phyloP scores from a whole-genome alignment of 352 stramenopile species.

The Phytopythium chamaehyphon region DNA sequence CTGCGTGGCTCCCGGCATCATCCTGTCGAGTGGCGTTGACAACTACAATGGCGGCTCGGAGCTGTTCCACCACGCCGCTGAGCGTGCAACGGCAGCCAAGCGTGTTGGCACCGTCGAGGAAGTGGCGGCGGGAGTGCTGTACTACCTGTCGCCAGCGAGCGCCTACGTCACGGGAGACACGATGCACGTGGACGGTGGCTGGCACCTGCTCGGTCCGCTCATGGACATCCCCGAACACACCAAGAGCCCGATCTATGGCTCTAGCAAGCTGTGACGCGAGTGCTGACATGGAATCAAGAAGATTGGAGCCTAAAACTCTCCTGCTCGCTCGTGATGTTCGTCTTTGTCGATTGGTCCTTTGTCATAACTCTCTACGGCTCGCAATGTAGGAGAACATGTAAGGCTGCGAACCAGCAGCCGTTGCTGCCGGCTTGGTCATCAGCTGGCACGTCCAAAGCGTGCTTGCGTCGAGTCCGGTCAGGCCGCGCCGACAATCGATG shows the following conservation, averaged over 20 bases:
- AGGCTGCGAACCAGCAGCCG: no score
- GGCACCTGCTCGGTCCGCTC: slow-evolving; percentile 52
- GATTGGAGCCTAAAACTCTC: no score
- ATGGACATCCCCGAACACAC: slow-evolving; percentile 75
- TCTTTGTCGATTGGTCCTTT: no score
- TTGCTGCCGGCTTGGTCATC: no score
- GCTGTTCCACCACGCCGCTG: slow-evolving; percentile 79
- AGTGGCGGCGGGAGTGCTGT: slow-evolving; percentile 74
- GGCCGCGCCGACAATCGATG: no score
- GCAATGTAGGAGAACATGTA: no score
- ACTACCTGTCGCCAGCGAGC: slow-evolving; percentile 85
- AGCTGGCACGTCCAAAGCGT: no score
- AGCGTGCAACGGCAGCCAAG: slow-evolving; percentile 78
- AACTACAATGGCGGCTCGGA: slow-evolving; percentile 91
- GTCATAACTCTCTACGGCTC: no score
- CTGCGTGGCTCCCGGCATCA: slow-evolving; percentile 89
- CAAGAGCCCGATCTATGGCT: slow-evolving; percentile 83
- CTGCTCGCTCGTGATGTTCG: no score
- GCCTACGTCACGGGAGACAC: slow-evolving; percentile 90
- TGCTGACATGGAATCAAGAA: no score
- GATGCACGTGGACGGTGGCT: slow-evolving; percentile 88
- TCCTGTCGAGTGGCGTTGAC: slow-evolving; percentile 69
- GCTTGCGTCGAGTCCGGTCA: no score
- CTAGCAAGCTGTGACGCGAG: no score
- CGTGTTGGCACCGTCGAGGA: slow-evolving; percentile 89